Base-by-base conservation (phyloP, 305 asterid species). In the Plantago lanceolata region DNA sequence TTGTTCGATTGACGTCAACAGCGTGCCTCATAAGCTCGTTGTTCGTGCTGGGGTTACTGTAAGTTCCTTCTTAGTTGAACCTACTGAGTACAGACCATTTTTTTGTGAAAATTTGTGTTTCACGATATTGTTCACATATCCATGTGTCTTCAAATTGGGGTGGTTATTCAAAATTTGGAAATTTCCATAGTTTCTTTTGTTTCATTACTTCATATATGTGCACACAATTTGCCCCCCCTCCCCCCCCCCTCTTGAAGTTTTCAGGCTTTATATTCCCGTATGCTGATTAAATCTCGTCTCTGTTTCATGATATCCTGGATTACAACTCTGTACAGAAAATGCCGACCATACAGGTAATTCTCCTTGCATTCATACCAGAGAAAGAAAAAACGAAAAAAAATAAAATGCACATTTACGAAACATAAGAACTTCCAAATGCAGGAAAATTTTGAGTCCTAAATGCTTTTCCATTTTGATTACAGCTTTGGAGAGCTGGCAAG, bases 341-440 rank as follows among this genome's bases (percentile, higher is more conserved):
- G 98, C 98, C 96, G 4, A 82, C 96, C 16, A 78, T 91, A 71
- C 96, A 88, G 98, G 96, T 91, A 83, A 73, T 58, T 31, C 63
- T 35, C 31, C 20, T 45, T 18, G 37, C 59, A 37, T 17, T 21
- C 40, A 14, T 26, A 40, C 24, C 4, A 2, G 20, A 49, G 37
- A 31, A 64, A 20, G 59, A 21, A 21, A 21, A 21, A 15, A 50
- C 3, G 28, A 24, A 24, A 24, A 24, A 24, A 24, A 24, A 24
- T 24, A 11, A 15, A 8, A 18, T 9, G 18, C 8, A 7, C 11
- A 50, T 14, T 15, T 43, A 31, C 24, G 11, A 15, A 52, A 29
- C 28, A 35, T n/a, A 57, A 51, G 1, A 49, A 44, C 57, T 64
- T 4, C 16, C 26, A 4, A 43, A 19, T 19, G 29, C 1, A 47